Base-by-base conservation (phyloP, 306 rosid genomes). In the Fragaria ananassa region DNA sequence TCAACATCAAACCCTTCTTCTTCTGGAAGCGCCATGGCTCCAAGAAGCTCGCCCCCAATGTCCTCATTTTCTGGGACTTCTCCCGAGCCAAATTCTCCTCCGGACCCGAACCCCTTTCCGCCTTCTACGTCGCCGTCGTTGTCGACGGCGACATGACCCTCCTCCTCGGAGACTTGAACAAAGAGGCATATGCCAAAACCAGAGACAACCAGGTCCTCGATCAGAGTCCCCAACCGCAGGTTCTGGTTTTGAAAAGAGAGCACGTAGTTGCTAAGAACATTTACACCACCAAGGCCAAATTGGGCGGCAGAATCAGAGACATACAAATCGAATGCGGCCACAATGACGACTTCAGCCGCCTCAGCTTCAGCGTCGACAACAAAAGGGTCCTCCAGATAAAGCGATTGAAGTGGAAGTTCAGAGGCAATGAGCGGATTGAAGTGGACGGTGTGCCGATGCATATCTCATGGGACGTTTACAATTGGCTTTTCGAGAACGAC, bases 401-500 rank as follows among this genome's bases (percentile, higher is more conserved):
- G 83, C 72, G 90, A 2, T 21, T 93, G 80, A 89, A 82, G 71
- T 93, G 98, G 98, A 95, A 95, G 44, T 95, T 95, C 41, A 76
- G 97, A 39, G 98, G 98, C 0, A 95, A 87, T 47, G 96, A 95
- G 77, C 80, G 88, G 5, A 83, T 92, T 8, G 87, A 83, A 62
- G 81, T 95, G 31, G 79, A 67, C 60, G 99, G 99, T 1, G 89
- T 87, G 2, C 74, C 80, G 11, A 79, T 95, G 39, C 97, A 91
- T 68, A 86, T 95, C 79, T 95, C 94, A 0, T 95, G 99, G 99
- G 99, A 95, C 67, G 96, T 92, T 1, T 92, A 89, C 78, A 92
- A 92, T 54, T 95, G 97, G 97, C 80, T 92, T 0, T 95, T 95
- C 78, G 86, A 84, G 71, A 84, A 67, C 25, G 88, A 83, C 17